These are phyloP conservation scores for Ascoidea tarda DNA, from an alignment of 805 yeast species.

Conservation along the genomic window DNA sequence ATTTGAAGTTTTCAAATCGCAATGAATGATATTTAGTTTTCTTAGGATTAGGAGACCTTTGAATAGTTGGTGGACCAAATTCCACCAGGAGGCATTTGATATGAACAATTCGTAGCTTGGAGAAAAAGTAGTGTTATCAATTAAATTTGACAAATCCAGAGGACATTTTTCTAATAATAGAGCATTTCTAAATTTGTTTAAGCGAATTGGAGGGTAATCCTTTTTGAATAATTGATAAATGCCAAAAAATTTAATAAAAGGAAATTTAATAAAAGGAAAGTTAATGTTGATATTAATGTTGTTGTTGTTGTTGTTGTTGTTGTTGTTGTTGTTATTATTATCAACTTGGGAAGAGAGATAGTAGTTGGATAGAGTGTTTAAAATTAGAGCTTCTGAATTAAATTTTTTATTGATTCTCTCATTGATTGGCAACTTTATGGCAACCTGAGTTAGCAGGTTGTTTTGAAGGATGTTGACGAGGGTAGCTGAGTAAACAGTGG, in stretches of 20 bases:
- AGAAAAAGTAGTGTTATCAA: background rate
- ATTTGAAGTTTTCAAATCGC: conserved; percentile 35
- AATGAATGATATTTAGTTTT: conserved; percentile 23
- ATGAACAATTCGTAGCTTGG: conserved; percentile 11
- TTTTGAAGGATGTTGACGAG: background rate
- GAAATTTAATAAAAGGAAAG: background rate
- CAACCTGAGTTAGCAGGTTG: conserved; percentile 1
- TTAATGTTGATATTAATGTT: background rate
- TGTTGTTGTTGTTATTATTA: background rate
- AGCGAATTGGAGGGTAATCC: conserved; percentile 6
- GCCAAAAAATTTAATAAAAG: conserved; percentile 12
- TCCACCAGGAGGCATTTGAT: conserved; percentile 19
- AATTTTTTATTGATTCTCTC: conserved; percentile 8
- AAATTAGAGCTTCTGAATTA: conserved; percentile 12
- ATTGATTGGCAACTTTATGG: conserved; percentile 13
- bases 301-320: background rate
- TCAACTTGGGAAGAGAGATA: conserved; percentile 1
- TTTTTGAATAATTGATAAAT: conserved; percentile 10
- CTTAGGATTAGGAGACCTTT: conserved; percentile 15
- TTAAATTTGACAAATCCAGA: conserved; percentile 12
- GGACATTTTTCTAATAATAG: conserved; percentile 7
- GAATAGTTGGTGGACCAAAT: conserved; percentile 16
- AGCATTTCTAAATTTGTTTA: conserved; percentile 11
- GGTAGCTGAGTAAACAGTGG: conserved; percentile 10
- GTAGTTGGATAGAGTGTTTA: conserved; percentile 3